These are phyloP conservation scores for Melanomma pulvis-pyrius DNA, from an alignment of 495 filamentous ascomycete species.

Conservation along the genomic window DNA sequence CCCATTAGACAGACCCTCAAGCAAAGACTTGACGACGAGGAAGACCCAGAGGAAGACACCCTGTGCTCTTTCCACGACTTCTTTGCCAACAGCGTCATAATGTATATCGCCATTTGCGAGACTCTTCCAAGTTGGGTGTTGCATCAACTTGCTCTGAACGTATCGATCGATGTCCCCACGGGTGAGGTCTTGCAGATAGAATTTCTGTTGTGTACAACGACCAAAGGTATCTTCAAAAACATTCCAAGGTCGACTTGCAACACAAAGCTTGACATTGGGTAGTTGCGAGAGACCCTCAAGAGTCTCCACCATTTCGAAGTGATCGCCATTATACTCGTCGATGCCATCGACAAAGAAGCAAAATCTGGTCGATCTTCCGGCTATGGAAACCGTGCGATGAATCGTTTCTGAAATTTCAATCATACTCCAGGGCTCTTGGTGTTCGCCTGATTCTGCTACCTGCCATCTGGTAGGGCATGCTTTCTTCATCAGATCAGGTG, in stretches of 20 bases:
- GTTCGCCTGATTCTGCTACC: conserved; percentile 1
- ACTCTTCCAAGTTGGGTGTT: conserved; percentile 2
- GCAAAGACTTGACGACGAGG: conserved; percentile 16
- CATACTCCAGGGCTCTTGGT: background rate
- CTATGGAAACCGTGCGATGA: background rate
- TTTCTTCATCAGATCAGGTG: conserved; percentile 45
- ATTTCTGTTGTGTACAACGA: background rate
- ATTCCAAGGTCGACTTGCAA: conserved; percentile 56
- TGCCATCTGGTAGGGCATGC: conserved; percentile 17
- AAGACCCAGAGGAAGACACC: conserved; percentile 33
- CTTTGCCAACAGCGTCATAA: background rate
- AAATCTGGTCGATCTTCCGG: conserved; percentile 30
- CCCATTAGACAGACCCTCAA: background rate
- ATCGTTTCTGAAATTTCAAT: background rate
- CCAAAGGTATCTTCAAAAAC: conserved; percentile 50
- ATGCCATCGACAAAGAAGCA: conserved; percentile 57
- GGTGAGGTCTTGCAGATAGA: conserved; percentile 15
- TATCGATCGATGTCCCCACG: conserved; percentile 11
- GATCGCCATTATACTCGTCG: conserved; percentile 49
- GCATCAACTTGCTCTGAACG: background rate
- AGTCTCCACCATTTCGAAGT: conserved; percentile 36
- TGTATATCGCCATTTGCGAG: background rate
- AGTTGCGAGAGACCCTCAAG: conserved; percentile 22
- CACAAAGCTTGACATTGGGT: conserved; percentile 51
- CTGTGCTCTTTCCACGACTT: conserved; percentile 13